These are phyloP conservation scores for Trichoderma sp. DNA, from an alignment of 2,329 filamentous ascomycete genomes.

Conservation along the genomic window DNA sequence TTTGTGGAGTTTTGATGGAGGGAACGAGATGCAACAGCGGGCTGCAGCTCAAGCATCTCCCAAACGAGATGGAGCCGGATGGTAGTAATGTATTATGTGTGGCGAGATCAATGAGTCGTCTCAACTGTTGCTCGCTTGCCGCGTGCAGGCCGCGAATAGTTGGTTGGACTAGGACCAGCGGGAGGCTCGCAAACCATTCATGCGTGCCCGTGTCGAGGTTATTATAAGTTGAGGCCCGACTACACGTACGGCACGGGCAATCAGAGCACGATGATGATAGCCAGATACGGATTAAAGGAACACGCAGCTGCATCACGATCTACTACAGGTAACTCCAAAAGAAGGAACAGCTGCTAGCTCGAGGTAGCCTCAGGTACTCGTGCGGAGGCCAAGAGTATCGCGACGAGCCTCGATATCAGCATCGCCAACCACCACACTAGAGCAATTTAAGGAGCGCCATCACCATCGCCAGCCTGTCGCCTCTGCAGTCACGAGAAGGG, in stretches of 20 bases:
- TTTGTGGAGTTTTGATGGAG: neutral
- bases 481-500: constrained; percentile 13
- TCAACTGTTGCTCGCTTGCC: neutral
- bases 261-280: neutral
- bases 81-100: neutral
- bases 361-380: neutral
- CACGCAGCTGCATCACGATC: neutral
- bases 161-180: neutral
- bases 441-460: neutral
- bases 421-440: neutral
- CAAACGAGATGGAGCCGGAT: neutral
- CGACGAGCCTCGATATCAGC: neutral
- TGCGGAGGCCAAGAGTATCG: neutral
- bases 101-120: neutral
- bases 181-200: neutral
- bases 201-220: neutral
- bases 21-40: constrained; percentile 3
- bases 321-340: neutral
- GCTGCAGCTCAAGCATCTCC: neutral
- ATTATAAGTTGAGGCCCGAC: neutral
- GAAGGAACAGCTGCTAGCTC: neutral
- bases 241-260: neutral
- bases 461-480: neutral
- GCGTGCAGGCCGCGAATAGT: neutral
- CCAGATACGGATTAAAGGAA: neutral